phyloP scores from a whole-genome alignment of 805 yeast genomes.

The Martiniozyma abietophila region DNA sequence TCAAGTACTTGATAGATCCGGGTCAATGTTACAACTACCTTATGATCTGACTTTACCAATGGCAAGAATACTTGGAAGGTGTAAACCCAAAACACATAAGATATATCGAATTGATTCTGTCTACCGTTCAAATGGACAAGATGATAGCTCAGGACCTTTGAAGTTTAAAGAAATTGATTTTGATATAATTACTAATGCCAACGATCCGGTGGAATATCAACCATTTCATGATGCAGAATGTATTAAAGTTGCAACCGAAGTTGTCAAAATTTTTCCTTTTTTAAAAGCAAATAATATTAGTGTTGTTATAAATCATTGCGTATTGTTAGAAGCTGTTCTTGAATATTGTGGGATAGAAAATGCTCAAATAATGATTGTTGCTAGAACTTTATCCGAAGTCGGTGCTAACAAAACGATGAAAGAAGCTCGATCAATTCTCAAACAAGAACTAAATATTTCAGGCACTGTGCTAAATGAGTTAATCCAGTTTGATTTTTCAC shows the following conservation, averaged over 20 bases:
- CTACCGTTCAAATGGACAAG: conserved; percentile 53
- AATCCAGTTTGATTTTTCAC: conserved; percentile 67
- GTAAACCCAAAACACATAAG: conserved; percentile 45
- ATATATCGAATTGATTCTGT: conserved; percentile 73
- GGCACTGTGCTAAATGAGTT: conserved; percentile 77
- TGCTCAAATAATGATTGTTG: conserved; percentile 61
- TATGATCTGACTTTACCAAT: conserved; percentile 85
- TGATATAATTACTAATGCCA: conserved; percentile 52
- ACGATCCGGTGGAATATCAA: conserved; percentile 24
- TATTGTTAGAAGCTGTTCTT: conserved; percentile 63
- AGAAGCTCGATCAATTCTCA: conserved; percentile 41
- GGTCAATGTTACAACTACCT: conserved; percentile 81
- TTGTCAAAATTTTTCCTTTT: conserved; percentile 57
- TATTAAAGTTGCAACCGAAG: conserved; percentile 70
- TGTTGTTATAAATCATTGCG: conserved; percentile 72
- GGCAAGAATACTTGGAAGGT: conserved; percentile 73
- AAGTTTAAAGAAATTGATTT: conserved; percentile 78
- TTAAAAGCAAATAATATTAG: conserved; percentile 46
- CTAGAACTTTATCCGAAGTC: conserved; percentile 64
- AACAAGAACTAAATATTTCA: conserved; percentile 63
- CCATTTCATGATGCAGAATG: conserved; percentile 80
- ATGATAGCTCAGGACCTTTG: conserved; percentile 62
- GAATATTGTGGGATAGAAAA: conserved; percentile 76
- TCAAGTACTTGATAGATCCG: conserved; percentile 76
- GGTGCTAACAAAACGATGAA: conserved; percentile 55